Base-by-base conservation (phyloP, 306 rosid species). In the Quercus ilex region DNA sequence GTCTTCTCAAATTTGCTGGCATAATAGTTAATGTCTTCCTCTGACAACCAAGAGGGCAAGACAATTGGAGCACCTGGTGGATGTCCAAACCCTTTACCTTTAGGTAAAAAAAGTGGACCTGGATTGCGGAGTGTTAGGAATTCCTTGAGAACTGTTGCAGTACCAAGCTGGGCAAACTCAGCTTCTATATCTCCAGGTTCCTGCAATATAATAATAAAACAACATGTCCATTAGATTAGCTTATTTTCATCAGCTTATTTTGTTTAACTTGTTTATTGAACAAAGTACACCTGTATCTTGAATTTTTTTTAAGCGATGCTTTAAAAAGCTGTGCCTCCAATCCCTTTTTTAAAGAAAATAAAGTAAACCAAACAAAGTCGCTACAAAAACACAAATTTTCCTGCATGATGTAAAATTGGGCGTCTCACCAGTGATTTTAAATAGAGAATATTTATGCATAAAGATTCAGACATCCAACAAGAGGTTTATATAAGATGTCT, bases 161-260 rank as follows among this genome's bases (percentile, higher is more conserved):
- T 80, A 2, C 93, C 94, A 55, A 87, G 81, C 85, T 89, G 21
- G 2, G 83, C 90, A 91, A 94, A 91, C 80, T 92, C 97, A 1
- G 75, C 82, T 78, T 92, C 98, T 69, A 94, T 84, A 6, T 89
- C 97, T 79, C 90, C 94, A 17, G 89, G 75, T 71, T 94, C 94
- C 97, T 94, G 33, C 41, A 7, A 30, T 30, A 30, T 14, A 64
- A 6, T 41, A 41, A 41, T 5, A 63, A 26, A 15, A 11, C n/a
- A 63, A 30, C n/a, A 30, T 64, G 11, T 64, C 43, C 41, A 60
- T 25, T 23, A 60, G 17, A 49, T 49, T 49, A 49, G 46, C 12
- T 41, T 41, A 1, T 2, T 41, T 41, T 41, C 41, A 6, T 35
- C 41, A 49, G 46, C 12, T 41, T 41, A 1, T 2, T 41, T 41